Conservation (phyloP, 257 asterid species). For the Rehmannia glutinosa region DNA sequence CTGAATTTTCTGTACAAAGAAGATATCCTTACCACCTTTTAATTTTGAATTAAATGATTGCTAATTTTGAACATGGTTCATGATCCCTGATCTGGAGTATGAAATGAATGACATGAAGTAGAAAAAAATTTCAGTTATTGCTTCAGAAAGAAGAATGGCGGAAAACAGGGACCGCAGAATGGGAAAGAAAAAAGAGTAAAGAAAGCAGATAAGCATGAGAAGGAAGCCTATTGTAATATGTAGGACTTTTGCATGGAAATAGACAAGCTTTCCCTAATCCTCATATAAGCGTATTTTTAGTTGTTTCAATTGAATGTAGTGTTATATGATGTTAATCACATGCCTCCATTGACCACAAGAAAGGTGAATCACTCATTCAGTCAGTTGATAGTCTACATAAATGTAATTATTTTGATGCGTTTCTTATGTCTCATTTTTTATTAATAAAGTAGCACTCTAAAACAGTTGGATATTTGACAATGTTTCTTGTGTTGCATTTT, state of each 20-base stretch:
- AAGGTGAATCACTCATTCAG: not conserved
- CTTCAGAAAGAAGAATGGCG: not conserved
- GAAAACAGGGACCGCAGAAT: not conserved
- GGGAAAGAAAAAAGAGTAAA: not conserved
- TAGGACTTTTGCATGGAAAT: not conserved
- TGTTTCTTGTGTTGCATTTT: slow-evolving; percentile 26
- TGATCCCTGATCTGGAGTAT: too few relatives aligned
- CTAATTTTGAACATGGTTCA: too few relatives aligned
- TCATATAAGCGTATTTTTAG: not conserved
- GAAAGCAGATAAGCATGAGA: not conserved
- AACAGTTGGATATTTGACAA: slow-evolving; percentile 10
- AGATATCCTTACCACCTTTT: too few relatives aligned
- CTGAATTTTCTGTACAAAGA: not conserved
- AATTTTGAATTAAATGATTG: too few relatives aligned
- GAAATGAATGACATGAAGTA: too few relatives aligned
- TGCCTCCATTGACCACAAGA: not conserved
- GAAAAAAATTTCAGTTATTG: not conserved
- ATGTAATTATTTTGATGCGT: not conserved
- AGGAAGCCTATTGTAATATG: not conserved
- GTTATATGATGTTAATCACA: not conserved
- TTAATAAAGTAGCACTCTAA: not conserved
- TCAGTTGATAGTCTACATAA: not conserved
- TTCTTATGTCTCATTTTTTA: not conserved
- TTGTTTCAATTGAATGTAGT: not conserved
- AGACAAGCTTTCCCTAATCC: not conserved